Conservation (phyloP, 208 protist genomes). For the Entamoeba dispar region DNA sequence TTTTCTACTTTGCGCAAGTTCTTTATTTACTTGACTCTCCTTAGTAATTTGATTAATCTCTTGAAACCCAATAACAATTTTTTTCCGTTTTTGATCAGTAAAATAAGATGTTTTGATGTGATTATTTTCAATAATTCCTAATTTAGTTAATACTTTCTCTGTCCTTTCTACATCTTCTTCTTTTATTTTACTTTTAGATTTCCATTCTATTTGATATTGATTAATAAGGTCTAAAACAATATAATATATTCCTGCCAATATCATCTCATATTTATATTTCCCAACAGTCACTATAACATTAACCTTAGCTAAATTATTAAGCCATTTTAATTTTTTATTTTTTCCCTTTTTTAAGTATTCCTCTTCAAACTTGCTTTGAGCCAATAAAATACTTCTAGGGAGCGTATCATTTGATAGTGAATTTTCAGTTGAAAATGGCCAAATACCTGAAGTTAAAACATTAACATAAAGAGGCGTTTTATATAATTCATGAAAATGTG, state of each 20-base stretch:
- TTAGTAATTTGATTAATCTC: neutral
- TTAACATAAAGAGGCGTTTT: neutral
- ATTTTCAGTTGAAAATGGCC: neutral
- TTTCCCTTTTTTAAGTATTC: neutral
- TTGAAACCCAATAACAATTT: neutral
- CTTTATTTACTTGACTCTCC: neutral
- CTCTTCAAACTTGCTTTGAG: neutral
- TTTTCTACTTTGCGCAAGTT: neutral
- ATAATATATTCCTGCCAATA: neutral
- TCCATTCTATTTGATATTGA: neutral
- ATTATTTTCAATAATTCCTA: neutral
- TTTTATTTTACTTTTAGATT: neutral
- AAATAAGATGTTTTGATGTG: neutral
- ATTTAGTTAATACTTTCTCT: neutral
- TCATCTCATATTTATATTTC: neutral
- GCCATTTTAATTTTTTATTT: neutral
- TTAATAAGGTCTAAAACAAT: neutral
- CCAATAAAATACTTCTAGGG: neutral
- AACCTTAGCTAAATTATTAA: neutral
- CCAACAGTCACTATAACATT: neutral
- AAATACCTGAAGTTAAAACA: neutral
- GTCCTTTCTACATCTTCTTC: neutral
- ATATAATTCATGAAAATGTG: neutral
- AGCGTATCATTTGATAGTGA: neutral
- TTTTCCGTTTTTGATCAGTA: neutral